Base-by-base conservation (phyloP, 179 eudicot genomes). In the Pouteria campechiana region DNA sequence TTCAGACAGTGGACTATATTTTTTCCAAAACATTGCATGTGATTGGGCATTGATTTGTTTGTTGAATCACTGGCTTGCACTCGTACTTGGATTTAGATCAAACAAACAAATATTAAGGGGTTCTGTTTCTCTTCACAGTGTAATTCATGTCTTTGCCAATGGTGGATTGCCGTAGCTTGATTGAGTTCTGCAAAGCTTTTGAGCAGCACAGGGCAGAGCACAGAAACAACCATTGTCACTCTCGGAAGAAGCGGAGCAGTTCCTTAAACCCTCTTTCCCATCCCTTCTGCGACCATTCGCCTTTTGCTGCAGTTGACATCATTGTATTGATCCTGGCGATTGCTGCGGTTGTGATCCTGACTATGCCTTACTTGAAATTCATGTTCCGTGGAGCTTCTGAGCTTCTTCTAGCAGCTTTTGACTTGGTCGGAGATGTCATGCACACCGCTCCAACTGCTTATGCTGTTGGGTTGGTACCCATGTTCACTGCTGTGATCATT, bases 141-240 rank as follows among this genome's bases (percentile, higher is more conserved):
- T n/a, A n/a, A n/a, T 22, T 19, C 27, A 63, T 63, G 68, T 55
- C 62, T 16, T 43, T 56, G 34, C 57, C 74, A 11, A 57, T 68
- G 74, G 68, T 68, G 13, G 74, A 68, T 21, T 68, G 74, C 41
- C 69, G 69, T 38, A 57, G 59, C 38, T 54, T 68, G 64, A 68
- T 68, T 33, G 65, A 68, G 35, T 68, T 68, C 34, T 68, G 74
- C 57, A 44, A 44, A 35, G 69, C 69, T 23, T 68, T 68, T 29
- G 69, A 61, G 44, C 64, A 55, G 49, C 68, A 52, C 50, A 52
- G 37, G 39, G 21, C 17, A 11, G 15, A 25, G 7, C 50, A 23
- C 12, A 3, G 50, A 46, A 27, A 22, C 23, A 27, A 33, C 25
- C 44, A 41, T 15, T 6, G 3, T 30, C 18, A 12, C 2, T 41